These are phyloP conservation scores for Dendrostoma leiphaemia DNA, from an alignment of 2,329 filamentous ascomycete species.

Conservation along the genomic window DNA sequence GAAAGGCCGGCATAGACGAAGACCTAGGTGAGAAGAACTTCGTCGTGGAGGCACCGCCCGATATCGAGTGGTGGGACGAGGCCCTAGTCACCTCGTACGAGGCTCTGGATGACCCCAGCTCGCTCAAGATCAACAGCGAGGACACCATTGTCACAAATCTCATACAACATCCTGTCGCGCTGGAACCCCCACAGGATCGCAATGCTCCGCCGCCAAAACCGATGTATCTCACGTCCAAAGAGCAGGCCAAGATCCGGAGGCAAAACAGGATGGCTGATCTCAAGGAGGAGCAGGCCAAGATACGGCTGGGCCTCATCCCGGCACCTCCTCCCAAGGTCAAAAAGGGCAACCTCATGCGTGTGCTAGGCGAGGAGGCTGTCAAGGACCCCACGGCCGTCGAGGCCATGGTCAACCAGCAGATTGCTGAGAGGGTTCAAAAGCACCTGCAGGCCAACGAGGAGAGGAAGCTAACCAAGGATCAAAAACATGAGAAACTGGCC, in stretches of 20 bases:
- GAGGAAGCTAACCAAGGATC: conserved; percentile 83
- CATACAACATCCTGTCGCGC: conserved; percentile 86
- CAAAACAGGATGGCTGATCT: conserved; percentile 89
- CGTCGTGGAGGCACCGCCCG: conserved; percentile 77
- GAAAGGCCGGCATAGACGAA: conserved; percentile 92
- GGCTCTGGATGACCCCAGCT: conserved; percentile 60
- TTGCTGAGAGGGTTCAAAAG: conserved; percentile 76
- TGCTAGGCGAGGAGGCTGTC: conserved; percentile 85
- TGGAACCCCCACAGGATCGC: conserved; percentile 90
- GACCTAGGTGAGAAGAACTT: conserved; percentile 88
- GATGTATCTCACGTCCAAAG: conserved; percentile 87
- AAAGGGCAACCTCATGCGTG: conserved; percentile 95
- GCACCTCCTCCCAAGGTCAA: conserved; percentile 95
- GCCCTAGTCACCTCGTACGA: conserved; percentile 77
- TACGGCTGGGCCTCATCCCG: conserved; percentile 83
- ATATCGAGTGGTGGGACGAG: conserved; percentile 98
- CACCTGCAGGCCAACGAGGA: conserved; percentile 80
- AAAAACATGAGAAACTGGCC: conserved; percentile 79
- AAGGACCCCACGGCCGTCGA: conserved; percentile 98
- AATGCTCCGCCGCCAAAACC: conserved; percentile 76
- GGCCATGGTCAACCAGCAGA: conserved; percentile 88
- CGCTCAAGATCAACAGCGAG: conserved; percentile 71
- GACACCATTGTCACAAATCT: conserved; percentile 89
- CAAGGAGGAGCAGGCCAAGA: conserved; percentile 96
- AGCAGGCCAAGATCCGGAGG: conserved; percentile 86